phyloP scores from a whole-genome alignment of 2,329 filamentous ascomycete genomes.

The Nothophoma quercina region DNA sequence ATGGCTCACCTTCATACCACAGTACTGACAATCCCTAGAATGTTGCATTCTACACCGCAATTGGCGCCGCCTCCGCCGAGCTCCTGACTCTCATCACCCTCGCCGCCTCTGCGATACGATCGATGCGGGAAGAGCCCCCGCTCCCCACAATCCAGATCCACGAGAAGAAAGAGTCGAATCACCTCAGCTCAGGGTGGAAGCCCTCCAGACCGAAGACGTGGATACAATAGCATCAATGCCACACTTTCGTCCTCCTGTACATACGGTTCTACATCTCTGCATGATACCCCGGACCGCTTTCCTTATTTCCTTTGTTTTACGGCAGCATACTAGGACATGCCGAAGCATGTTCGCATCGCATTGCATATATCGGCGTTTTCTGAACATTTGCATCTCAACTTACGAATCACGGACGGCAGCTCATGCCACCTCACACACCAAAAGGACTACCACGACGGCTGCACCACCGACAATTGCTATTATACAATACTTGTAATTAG shows the following conservation, averaged over 20 bases:
- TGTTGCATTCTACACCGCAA: slow-evolving; percentile 47
- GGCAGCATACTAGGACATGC: too few relatives aligned
- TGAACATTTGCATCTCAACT: too few relatives aligned
- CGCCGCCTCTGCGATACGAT: slow-evolving; percentile 38
- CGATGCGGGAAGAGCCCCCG: slow-evolving; percentile 34
- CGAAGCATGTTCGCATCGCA: neutral
- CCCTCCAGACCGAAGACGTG: slow-evolving; percentile 14
- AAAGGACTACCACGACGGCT: too few relatives aligned
- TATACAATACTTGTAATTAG: too few relatives aligned
- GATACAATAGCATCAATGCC: slow-evolving; percentile 13
- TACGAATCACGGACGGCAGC: too few relatives aligned
- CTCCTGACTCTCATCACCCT: slow-evolving; percentile 43
- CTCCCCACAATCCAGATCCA: slow-evolving; percentile 34
- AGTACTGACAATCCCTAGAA: slow-evolving; percentile 35
- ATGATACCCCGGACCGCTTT: slow-evolving; percentile 7
- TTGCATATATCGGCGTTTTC: slow-evolving; percentile 6
- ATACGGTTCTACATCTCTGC: neutral
- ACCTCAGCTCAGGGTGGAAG: slow-evolving; percentile 11
- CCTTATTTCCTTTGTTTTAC: neutral
- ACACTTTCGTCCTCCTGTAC: neutral
- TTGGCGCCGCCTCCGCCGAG: slow-evolving; percentile 43
- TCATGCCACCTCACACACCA: too few relatives aligned
- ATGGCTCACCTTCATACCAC: neutral
- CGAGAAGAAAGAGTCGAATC: slow-evolving; percentile 35
- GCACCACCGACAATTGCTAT: too few relatives aligned